phyloP scores from a whole-genome alignment of 225 moss, liverwort and hornwort genomes.

The Antitrichia curtipendula region DNA sequence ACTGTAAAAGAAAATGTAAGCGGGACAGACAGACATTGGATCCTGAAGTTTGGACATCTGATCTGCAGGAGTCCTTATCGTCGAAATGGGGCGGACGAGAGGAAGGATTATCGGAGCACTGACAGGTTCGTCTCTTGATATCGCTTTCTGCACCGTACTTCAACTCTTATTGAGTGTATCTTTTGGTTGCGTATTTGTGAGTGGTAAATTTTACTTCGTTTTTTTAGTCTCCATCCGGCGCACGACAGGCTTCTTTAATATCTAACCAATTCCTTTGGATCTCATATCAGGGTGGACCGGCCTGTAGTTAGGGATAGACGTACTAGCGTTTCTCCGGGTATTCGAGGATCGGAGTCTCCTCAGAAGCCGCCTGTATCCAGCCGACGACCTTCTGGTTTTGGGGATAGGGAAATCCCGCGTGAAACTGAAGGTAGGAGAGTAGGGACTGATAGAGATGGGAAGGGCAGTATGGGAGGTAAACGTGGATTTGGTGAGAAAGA shows the following conservation, averaged over 20 bases:
- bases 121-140: conserved; percentile 34
- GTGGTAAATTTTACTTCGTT: not conserved
- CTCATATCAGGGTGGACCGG: conserved; percentile 31
- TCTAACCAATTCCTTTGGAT: not conserved
- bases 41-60: conserved; percentile 6
- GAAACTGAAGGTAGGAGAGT: conserved; percentile 34
- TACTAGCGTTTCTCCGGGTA: conserved; percentile 15
- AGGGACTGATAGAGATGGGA: conserved; percentile 18
- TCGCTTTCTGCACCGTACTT: not conserved
- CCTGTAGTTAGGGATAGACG: conserved; percentile 36
- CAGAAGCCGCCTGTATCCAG: conserved; percentile 31
- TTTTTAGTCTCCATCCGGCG: not conserved
- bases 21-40: not conserved
- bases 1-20: not conserved
- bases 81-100: conserved; percentile 53
- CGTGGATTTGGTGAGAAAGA: conserved; percentile 7
- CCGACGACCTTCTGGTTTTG: conserved; percentile 31
- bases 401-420: conserved; percentile 27
- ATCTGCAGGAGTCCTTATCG: conserved; percentile 75
- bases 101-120: conserved; percentile 35
- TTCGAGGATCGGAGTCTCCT: conserved; percentile 31
- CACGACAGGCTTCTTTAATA: not conserved
- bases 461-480: conserved; percentile 14
- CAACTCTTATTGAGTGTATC: not conserved
- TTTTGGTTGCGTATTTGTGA: not conserved